These are phyloP conservation scores for Coemansia sp. DNA, from an alignment of 192 early-diverging fungal genomes.

Conservation along the genomic window DNA sequence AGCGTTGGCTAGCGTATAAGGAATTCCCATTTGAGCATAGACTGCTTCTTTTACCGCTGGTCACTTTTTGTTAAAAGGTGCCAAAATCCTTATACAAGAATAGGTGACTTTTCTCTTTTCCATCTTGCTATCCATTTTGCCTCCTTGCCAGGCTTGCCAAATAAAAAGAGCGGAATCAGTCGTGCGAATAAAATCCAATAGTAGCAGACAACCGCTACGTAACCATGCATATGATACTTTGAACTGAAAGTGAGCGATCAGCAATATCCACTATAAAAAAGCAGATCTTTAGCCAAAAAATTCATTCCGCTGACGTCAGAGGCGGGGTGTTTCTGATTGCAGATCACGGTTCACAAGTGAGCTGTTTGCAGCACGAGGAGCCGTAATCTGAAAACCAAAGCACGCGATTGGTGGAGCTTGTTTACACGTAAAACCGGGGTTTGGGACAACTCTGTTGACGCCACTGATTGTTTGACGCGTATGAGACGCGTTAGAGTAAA, in stretches of 20 bases:
- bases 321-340: background rate
- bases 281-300: too few relatives aligned
- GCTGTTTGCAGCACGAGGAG: background rate
- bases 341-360: background rate
- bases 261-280: background rate
- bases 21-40: too few relatives aligned
- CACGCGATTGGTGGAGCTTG: background rate
- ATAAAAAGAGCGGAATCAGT: too few relatives aligned
- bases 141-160: background rate
- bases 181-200: background rate
- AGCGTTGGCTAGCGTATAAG: too few relatives aligned
- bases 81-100: too few relatives aligned
- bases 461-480: conserved; percentile 1
- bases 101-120: conserved; percentile 1
- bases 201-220: background rate
- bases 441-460: background rate
- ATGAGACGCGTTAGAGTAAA: conserved; percentile 1
- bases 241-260: background rate
- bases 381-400: background rate
- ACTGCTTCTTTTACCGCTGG: too few relatives aligned
- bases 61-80: too few relatives aligned
- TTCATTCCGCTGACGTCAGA: conserved; percentile 1
- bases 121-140: background rate
- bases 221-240: background rate
- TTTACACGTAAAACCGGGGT: background rate